Conservation (phyloP, 768 basidiomycete genomes). For the Pleurotus ostreatus region DNA sequence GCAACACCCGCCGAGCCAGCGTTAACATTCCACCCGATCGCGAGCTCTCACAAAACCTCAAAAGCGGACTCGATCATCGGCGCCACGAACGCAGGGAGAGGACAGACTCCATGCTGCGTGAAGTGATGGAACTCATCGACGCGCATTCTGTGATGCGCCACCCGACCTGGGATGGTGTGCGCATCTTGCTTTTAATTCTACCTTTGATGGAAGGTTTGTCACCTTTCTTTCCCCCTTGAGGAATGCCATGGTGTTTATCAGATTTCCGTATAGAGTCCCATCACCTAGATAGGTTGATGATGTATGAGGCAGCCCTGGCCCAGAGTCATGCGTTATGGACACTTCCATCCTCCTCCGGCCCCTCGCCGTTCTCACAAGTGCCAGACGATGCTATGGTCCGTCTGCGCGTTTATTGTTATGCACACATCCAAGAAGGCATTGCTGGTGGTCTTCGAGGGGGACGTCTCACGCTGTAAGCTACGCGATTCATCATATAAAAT, state of each 20-base stretch:
- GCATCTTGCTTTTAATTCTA: conserved; percentile 71
- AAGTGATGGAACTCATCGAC: conserved; percentile 80
- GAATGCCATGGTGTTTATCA: background rate
- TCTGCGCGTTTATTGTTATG: conserved; percentile 87
- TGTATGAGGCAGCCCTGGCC: conserved; percentile 80
- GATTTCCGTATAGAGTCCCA: conserved; percentile 33
- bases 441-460: conserved; percentile 82
- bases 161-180: conserved; percentile 85
- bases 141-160: conserved; percentile 71
- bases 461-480: conserved; percentile 69
- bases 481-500: no score
- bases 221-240: background rate
- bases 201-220: conserved; percentile 79
- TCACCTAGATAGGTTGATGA: conserved; percentile 48
- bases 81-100: conserved; percentile 46
- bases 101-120: conserved; percentile 67
- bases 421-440: conserved; percentile 81
- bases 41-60: conserved; percentile 7
- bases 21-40: conserved; percentile 5
- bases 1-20: conserved; percentile 9
- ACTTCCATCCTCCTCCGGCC: conserved; percentile 42
- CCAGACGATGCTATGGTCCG: conserved; percentile 62
- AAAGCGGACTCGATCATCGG: conserved; percentile 25
- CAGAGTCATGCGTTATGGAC: conserved; percentile 78
- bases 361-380: conserved; percentile 29